Percentiles rank a stretch among this genome's conserved stretches.
Conservation (phyloP, 768 basidiomycete genomes). For the Steccherinum ochraceum region DNA sequence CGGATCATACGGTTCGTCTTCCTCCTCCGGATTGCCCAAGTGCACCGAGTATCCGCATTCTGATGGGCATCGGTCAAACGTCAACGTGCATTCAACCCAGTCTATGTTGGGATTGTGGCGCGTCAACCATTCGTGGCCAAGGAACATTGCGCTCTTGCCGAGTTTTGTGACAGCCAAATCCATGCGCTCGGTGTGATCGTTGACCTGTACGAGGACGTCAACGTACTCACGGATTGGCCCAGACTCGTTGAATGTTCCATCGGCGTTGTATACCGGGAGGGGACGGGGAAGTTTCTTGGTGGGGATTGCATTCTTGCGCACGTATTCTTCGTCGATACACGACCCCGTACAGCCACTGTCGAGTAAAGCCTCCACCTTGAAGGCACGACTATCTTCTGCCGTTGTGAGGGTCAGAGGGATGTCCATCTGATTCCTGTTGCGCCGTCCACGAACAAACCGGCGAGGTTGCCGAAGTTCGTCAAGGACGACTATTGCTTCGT, state of each 20-base stretch:
- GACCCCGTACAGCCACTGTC: conserved; percentile 1
- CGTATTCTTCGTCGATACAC: neutral
- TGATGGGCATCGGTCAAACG: neutral
- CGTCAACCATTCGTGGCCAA: conserved; percentile 3
- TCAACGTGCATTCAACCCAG: neutral
- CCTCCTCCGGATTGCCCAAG: neutral
- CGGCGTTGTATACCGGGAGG: conserved; percentile 2
- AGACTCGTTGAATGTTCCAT: neutral
- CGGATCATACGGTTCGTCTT: conserved; percentile 1
- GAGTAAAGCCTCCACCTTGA: neutral
- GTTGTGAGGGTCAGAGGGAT: neutral
- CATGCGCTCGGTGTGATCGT: neutral
- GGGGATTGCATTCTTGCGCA: neutral
- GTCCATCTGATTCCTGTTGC: neutral
- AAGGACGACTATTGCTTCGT: neutral
- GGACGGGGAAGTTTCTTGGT: neutral
- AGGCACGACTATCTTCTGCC: neutral
- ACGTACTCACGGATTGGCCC: neutral
- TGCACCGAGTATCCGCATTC: neutral
- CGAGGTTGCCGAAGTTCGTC: neutral
- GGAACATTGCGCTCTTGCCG: conserved; percentile 2
- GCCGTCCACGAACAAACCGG: neutral
- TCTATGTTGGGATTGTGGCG: conserved; percentile 1
- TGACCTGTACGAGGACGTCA: neutral
- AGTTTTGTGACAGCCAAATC: neutral